A percentile compares a stretch with the other conserved stretches of the same genome.
Evolutionary conservation across 2,329 filamentous ascomycete species (phyloP).

Genomic region (Phialophora verrucosa): DNA sequence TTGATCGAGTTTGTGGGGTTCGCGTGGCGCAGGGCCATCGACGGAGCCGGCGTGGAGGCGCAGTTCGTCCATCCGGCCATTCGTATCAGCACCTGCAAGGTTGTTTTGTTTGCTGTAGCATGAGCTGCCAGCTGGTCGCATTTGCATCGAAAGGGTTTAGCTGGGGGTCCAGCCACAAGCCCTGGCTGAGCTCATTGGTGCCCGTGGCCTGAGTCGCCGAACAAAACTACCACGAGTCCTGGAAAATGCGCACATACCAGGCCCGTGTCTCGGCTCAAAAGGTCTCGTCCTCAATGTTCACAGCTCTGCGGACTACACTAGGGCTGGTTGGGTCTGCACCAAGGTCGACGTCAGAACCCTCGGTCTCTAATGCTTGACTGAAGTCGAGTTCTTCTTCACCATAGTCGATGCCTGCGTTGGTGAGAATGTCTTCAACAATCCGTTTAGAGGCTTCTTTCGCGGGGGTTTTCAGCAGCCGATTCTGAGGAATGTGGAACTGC

Average conservation of each 20-base stretch:
- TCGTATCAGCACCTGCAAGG: constrained; percentile 8
- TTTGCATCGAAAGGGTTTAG: background rate
- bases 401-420: constrained; percentile 50
- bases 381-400: constrained; percentile 42
- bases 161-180: background rate
- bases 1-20: background rate
- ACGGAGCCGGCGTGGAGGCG: background rate
- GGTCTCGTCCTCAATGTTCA: constrained; percentile 53
- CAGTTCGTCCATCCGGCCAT: background rate
- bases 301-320: constrained; percentile 51
- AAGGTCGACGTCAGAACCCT: constrained; percentile 45
- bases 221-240: constrained; percentile 13
- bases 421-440: constrained; percentile 56
- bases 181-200: background rate
- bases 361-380: constrained; percentile 36
- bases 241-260: background rate
- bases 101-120: constrained; percentile 20
- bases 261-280: constrained; percentile 43
- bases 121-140: background rate
- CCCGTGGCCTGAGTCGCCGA: background rate
- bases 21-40: background rate
- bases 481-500: constrained; percentile 59
- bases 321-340: constrained; percentile 46
- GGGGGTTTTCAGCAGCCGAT: constrained; percentile 56
- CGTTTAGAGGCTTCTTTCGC: constrained; percentile 57